A percentile compares a stretch with the other conserved stretches of the same genome.
Conservation (phyloP, 345 rosid genomes). For the Crucihimalaya himalaica region DNA sequence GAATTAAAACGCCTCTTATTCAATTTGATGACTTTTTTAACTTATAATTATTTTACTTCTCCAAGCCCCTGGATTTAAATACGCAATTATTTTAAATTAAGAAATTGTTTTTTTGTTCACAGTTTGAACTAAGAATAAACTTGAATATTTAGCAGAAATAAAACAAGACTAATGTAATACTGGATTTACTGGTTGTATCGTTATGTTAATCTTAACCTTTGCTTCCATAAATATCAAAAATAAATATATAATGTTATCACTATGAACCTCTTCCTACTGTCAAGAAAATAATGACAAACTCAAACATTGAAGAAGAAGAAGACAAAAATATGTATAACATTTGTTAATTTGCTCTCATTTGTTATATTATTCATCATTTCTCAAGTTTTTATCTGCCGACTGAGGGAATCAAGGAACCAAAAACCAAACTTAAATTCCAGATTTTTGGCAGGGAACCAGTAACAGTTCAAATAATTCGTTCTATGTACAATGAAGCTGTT, state of each 20-base stretch:
- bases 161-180: not conserved
- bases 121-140: no score
- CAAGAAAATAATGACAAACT: not conserved
- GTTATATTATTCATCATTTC: not conserved
- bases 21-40: not conserved
- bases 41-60: not conserved
- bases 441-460: slow-evolving; percentile 9
- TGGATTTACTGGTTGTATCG: no score
- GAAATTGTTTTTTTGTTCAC: not conserved
- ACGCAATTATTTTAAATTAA: not conserved
- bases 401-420: slow-evolving; percentile 19
- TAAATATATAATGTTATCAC: not conserved
- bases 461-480: slow-evolving; percentile 22
- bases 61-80: not conserved
- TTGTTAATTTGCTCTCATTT: not conserved
- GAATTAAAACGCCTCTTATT: slow-evolving; percentile 12
- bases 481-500: not conserved
- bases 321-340: not conserved
- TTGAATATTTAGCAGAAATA: not conserved
- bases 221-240: no score
- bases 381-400: slow-evolving; percentile 21
- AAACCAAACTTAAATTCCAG: not conserved
- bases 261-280: not conserved
- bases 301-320: not conserved
- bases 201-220: not conserved